Evolutionary conservation across 345 rosid genomes (phyloP).

Genomic region (Toxicodendron radicans): DNA sequence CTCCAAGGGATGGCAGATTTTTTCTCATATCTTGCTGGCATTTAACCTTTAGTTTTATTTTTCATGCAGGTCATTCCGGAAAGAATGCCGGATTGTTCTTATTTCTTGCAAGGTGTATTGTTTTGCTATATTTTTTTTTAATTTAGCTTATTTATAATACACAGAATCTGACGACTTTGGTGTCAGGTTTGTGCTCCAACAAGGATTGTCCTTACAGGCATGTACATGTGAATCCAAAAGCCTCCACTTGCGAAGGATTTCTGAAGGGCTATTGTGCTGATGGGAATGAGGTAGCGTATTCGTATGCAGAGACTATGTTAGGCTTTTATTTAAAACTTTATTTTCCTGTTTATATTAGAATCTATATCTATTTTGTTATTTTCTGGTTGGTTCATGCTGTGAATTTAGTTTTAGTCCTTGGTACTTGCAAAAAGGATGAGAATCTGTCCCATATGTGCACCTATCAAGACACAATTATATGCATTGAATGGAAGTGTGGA

Average conservation of each 20-base stretch:
- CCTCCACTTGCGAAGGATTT: slow-evolving; percentile 79
- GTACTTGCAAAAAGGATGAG: not conserved
- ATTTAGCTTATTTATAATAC: not conserved
- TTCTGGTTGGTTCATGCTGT: not conserved
- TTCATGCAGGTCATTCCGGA: slow-evolving; percentile 88
- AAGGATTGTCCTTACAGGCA: slow-evolving; percentile 82
- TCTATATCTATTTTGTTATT: not conserved
- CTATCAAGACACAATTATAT: not conserved
- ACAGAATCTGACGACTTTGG: slow-evolving; percentile 20
- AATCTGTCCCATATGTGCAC: not conserved
- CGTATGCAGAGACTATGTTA: slow-evolving; percentile 9
- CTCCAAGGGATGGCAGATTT: slow-evolving; percentile 2
- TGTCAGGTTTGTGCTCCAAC: slow-evolving; percentile 88
- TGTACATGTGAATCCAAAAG: slow-evolving; percentile 85
- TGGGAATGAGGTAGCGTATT: slow-evolving; percentile 74
- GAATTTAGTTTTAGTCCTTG: not conserved
- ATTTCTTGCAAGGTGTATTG: slow-evolving; percentile 76
- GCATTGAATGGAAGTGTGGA: not conserved
- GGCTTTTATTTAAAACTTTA: not conserved
- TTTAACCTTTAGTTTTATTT: slow-evolving; percentile 20
- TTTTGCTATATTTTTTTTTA: slow-evolving; percentile 11
- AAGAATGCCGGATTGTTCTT: slow-evolving; percentile 98
- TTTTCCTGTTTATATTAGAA: not conserved
- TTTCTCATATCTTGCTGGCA: slow-evolving; percentile 18
- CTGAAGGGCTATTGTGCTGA: slow-evolving; percentile 90